A percentile compares a stretch with the other conserved stretches of the same genome.
Evolutionary conservation across 2,329 filamentous ascomycete species (phyloP).

Genomic region (Pseudopithomyces chartarum): DNA sequence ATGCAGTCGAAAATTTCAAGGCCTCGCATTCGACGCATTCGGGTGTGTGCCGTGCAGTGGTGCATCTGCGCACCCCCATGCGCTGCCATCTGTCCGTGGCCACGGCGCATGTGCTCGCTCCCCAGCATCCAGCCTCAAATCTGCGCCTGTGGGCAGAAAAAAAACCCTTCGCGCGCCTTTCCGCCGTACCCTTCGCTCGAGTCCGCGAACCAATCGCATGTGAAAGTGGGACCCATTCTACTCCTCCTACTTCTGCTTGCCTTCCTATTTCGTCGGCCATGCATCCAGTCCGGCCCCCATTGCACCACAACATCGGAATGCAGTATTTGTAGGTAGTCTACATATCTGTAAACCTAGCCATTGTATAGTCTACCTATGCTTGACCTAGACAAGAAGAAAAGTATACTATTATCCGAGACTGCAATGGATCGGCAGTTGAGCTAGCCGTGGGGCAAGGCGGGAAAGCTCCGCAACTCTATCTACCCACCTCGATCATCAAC

Average conservation of each 20-base stretch:
- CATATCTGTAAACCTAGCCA: no score
- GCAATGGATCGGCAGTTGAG: slow-evolving; percentile 14
- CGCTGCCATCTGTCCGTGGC: background rate
- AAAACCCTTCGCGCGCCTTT: background rate
- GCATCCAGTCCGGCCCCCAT: no score
- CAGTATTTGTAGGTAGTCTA: no score
- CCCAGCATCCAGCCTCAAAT: background rate
- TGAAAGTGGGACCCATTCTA: slow-evolving; percentile 5
- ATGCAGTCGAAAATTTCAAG: slow-evolving; percentile 13
- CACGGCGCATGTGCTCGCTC: no score
- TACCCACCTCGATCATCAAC: background rate
- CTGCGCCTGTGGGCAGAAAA: background rate
- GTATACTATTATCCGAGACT: background rate
- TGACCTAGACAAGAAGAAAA: no score
- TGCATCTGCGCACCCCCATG: background rate
- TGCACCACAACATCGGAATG: no score
- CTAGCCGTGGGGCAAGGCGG: slow-evolving; percentile 24
- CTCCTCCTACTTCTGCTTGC: no score
- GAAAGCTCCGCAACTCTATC: slow-evolving; percentile 16
- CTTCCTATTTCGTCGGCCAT: no score
- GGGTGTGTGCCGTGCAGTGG: no score
- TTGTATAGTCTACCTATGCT: no score
- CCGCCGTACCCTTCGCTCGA: background rate
- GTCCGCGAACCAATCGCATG: slow-evolving; percentile 2
- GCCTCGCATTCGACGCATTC: no score